A percentile compares a stretch with the other conserved stretches of the same genome.
Conservation (phyloP, 306 rosid genomes). For the Trifolium subterraneum region DNA sequence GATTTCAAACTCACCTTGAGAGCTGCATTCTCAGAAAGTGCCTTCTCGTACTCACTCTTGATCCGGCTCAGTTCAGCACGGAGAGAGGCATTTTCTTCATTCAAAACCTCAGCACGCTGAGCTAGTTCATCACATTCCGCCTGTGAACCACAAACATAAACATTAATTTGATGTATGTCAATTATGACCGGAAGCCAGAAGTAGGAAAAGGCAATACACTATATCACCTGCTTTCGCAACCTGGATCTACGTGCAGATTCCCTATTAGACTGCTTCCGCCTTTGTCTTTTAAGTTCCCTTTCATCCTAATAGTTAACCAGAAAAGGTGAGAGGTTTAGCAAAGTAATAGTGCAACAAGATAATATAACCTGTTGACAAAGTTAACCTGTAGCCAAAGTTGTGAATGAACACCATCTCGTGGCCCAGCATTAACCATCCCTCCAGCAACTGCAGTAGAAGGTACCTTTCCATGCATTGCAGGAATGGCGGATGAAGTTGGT, state of each 20-base stretch:
- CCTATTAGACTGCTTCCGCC: constrained; percentile 95
- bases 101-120: constrained; percentile 83
- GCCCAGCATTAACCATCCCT: constrained; percentile 73
- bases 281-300: constrained; percentile 92
- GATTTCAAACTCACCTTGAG: constrained; percentile 74
- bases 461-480: constrained; percentile 77
- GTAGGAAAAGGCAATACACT: constrained; percentile 20
- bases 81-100: constrained; percentile 82
- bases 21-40: constrained; percentile 81
- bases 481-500: constrained; percentile 70
- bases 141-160: constrained; percentile 50
- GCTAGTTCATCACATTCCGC: constrained; percentile 98
- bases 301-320: constrained; percentile 70
- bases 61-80: constrained; percentile 80
- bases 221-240: constrained; percentile 92
- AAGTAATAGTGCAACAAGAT: constrained; percentile 28
- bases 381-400: constrained; percentile 91
- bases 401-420: constrained; percentile 85
- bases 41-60: constrained; percentile 86
- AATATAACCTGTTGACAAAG: constrained; percentile 34
- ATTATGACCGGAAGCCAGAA: constrained; percentile 36
- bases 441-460: constrained; percentile 87
- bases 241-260: constrained; percentile 99
- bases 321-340: constrained; percentile 11
- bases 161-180: constrained; percentile 29